Evolutionary conservation across 179 eudicot species (phyloP).

Genomic region (Actinidia chinensis): DNA sequence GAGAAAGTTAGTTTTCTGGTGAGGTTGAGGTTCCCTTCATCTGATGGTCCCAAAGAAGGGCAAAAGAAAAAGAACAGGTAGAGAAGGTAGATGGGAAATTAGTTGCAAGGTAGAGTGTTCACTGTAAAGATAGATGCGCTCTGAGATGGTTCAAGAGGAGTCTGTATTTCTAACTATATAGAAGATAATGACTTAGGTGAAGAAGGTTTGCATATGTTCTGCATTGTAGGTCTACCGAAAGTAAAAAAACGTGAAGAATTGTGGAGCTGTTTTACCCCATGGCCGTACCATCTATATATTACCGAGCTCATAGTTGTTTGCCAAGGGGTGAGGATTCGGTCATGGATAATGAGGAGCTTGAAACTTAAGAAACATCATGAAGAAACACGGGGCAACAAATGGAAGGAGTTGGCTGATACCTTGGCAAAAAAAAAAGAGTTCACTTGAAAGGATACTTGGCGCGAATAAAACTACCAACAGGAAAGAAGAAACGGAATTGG

Average conservation of each 20-base stretch:
- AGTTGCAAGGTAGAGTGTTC: slow-evolving; percentile 50
- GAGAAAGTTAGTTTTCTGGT: slow-evolving; percentile 31
- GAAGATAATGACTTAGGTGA: slow-evolving; percentile 14
- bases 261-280: slow-evolving; percentile 14
- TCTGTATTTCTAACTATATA: slow-evolving; percentile 22
- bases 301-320: slow-evolving; percentile 23
- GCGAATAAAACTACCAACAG: slow-evolving; percentile 6
- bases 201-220: slow-evolving; percentile 23
- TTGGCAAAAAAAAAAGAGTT: slow-evolving; percentile 13
- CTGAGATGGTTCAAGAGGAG: slow-evolving; percentile 23
- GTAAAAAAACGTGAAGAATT: slow-evolving; percentile 18
- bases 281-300: slow-evolving; percentile 17
- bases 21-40: slow-evolving; percentile 31
- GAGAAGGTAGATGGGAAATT: slow-evolving; percentile 27
- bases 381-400: slow-evolving; percentile 20
- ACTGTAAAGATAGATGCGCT: slow-evolving; percentile 48
- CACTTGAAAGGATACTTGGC: slow-evolving; percentile 25
- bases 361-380: slow-evolving; percentile 4
- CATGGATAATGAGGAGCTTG: slow-evolving; percentile 19
- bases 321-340: slow-evolving; percentile 11
- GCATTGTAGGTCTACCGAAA: slow-evolving; percentile 17
- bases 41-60: slow-evolving; percentile 19
- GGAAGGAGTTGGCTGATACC: slow-evolving; percentile 22
- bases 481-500: slow-evolving; percentile 16
- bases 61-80: background rate